Evolutionary conservation across 2,329 filamentous ascomycete genomes (phyloP).

Genomic region (Fusarium verrucosum): DNA sequence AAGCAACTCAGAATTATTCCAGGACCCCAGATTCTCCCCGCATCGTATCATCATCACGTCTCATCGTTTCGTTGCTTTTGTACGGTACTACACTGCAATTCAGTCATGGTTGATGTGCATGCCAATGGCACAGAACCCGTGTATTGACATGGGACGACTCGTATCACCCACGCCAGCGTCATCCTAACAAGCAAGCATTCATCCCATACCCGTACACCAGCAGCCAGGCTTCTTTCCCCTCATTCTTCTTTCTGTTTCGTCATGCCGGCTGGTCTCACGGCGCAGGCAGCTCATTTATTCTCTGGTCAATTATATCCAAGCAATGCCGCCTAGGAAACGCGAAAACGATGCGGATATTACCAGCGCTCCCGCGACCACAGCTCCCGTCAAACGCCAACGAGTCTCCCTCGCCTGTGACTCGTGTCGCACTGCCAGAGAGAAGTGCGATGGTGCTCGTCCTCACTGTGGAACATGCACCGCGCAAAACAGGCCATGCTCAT

Average conservation of each 20-base stretch:
- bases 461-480: slow-evolving; percentile 72
- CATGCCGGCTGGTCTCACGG: slow-evolving; percentile 40
- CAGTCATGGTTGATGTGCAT: slow-evolving; percentile 18
- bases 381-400: slow-evolving; percentile 65
- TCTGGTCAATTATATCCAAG: slow-evolving; percentile 28
- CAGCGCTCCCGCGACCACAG: slow-evolving; percentile 37
- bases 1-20: slow-evolving; percentile 34
- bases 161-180: slow-evolving; percentile 1
- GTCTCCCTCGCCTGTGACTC: slow-evolving; percentile 76
- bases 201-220: background rate
- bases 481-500: slow-evolving; percentile 73
- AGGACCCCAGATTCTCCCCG: slow-evolving; percentile 44
- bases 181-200: slow-evolving; percentile 31
- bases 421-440: slow-evolving; percentile 73
- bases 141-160: slow-evolving; percentile 39
- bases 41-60: slow-evolving; percentile 22
- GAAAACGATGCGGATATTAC: slow-evolving; percentile 42
- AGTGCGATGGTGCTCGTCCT: slow-evolving; percentile 75
- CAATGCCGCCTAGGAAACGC: slow-evolving; percentile 55
- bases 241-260: slow-evolving; percentile 16
- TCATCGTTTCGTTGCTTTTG: slow-evolving; percentile 11
- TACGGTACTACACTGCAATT: background rate
- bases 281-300: slow-evolving; percentile 36
- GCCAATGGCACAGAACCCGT: slow-evolving; percentile 29
- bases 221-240: background rate